Evolutionary conservation across 148 eudicot genomes (phyloP).

Genomic region (Camellia lanceoleosa): DNA sequence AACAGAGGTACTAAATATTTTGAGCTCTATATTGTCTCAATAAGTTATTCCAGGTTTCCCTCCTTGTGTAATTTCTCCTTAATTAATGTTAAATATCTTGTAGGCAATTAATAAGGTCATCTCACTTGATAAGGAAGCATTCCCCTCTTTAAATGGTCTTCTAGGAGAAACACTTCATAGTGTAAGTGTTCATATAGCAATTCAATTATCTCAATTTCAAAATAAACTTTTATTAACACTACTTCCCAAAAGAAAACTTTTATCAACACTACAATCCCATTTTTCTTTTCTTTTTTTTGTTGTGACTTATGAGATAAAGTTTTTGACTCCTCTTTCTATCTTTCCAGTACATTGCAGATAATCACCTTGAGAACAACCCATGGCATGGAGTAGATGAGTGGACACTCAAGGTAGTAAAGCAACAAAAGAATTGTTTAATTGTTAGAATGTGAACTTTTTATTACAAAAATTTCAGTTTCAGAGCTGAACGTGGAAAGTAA

Average conservation of each 20-base stretch:
- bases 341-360: too few species aligned
- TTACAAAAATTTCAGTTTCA: neutral
- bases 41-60: neutral
- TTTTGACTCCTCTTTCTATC: neutral
- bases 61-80: neutral
- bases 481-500: neutral
- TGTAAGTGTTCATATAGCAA: slow-evolving; percentile 45
- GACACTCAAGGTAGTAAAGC: slow-evolving; percentile 59
- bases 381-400: too few species aligned
- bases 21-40: neutral
- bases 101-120: slow-evolving; percentile 72
- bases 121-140: slow-evolving; percentile 81
- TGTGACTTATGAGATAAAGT: neutral
- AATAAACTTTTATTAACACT: neutral
- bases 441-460: neutral
- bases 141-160: slow-evolving; percentile 24
- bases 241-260: neutral
- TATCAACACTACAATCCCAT: too few species aligned
- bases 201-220: neutral
- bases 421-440: neutral
- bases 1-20: slow-evolving; percentile 52
- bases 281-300: too few species aligned
- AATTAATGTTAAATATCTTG: slow-evolving; percentile 13
- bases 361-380: too few species aligned
- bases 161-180: slow-evolving; percentile 75